Evolutionary conservation across 805 yeast genomes (phyloP).

Genomic region (Metahyphopichia silvanorum): DNA sequence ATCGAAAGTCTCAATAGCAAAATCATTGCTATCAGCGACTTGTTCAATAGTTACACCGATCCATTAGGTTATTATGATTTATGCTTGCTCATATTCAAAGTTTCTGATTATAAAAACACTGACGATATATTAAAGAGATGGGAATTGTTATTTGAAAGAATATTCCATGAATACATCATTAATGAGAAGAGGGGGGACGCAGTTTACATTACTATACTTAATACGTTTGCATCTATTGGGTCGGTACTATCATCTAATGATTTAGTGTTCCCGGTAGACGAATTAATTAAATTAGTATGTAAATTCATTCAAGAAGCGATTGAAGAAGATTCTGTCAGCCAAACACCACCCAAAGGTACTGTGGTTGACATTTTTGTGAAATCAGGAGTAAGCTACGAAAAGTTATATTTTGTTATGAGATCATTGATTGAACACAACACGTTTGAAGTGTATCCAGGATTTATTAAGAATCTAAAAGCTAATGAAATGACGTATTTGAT

Average conservation of each 20-base stretch:
- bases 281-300: slow-evolving; percentile 62
- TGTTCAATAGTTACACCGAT: slow-evolving; percentile 83
- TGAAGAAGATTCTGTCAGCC: slow-evolving; percentile 26
- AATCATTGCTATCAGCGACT: slow-evolving; percentile 68
- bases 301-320: slow-evolving; percentile 45
- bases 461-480: slow-evolving; percentile 32
- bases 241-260: slow-evolving; percentile 64
- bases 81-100: slow-evolving; percentile 72
- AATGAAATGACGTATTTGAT: slow-evolving; percentile 64
- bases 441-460: slow-evolving; percentile 49
- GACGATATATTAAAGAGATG: slow-evolving; percentile 83
- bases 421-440: slow-evolving; percentile 60
- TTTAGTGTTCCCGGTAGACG: slow-evolving; percentile 74
- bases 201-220: slow-evolving; percentile 34
- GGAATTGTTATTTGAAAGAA: slow-evolving; percentile 64
- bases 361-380: slow-evolving; percentile 61
- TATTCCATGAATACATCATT: slow-evolving; percentile 29
- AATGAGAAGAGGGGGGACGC: slow-evolving; percentile 25
- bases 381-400: slow-evolving; percentile 62
- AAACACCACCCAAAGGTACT: slow-evolving; percentile 49
- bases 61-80: slow-evolving; percentile 85
- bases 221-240: slow-evolving; percentile 52
- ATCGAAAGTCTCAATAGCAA: slow-evolving; percentile 54
- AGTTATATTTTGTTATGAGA: slow-evolving; percentile 60
- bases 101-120: slow-evolving; percentile 79